Evolutionary conservation across 768 basidiomycete genomes (phyloP).

Genomic region (Kwoniella heveanensis): DNA sequence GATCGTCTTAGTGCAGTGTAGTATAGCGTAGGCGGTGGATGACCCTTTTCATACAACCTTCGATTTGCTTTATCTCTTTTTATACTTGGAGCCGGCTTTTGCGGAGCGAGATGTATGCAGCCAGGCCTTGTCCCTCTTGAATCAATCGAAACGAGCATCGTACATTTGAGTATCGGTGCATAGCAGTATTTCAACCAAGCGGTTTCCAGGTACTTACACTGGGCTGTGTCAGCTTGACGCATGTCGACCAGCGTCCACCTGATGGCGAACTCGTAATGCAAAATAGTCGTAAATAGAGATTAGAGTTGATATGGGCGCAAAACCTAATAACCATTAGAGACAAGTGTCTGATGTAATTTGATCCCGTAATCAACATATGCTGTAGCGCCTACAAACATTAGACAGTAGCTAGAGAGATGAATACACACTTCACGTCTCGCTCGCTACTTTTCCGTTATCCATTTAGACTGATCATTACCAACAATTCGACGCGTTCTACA

Average conservation of each 20-base stretch:
- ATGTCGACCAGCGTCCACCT: neutral
- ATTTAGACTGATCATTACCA: too few species aligned
- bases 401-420: too few species aligned
- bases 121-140: conserved; percentile 20
- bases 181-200: too few species aligned
- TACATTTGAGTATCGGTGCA: neutral
- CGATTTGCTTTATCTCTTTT: conserved; percentile 28
- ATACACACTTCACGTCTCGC: too few species aligned
- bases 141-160: neutral
- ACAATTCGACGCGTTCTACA: neutral
- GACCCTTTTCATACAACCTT: conserved; percentile 15
- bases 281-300: neutral
- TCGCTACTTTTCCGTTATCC: too few species aligned
- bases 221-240: too few species aligned
- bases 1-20: neutral
- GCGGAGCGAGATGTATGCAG: conserved; percentile 15
- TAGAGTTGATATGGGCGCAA: too few species aligned
- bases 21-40: neutral
- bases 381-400: too few species aligned
- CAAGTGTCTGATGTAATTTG: too few species aligned
- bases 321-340: too few species aligned
- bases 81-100: conserved; percentile 19
- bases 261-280: conserved; percentile 11
- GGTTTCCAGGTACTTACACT: too few species aligned
- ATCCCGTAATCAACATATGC: too few species aligned